Base-by-base conservation (phyloP, 768 basidiomycete species). In the Multifurca ochricompacta region DNA sequence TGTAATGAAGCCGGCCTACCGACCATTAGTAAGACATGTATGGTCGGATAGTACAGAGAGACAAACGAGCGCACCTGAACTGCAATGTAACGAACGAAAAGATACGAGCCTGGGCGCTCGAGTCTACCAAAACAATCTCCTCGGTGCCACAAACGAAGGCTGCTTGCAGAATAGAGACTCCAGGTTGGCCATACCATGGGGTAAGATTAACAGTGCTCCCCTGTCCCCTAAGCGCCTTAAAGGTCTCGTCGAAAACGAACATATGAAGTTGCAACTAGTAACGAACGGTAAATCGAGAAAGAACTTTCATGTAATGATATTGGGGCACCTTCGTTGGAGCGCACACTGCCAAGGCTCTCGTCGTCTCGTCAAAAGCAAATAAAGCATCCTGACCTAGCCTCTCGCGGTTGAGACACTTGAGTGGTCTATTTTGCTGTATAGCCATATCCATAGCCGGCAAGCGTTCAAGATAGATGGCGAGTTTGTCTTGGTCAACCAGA, bases 41-140 rank as follows among this genome's bases (percentile, higher is more conserved):
- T 27, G n/a, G 23, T 9, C 14, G 21, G 19, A 34, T 16, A 2
- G 21, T 23, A 8, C 6, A 19, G 28, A 13, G 28, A 3, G 10
- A 34, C 21, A 27, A 14, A 34, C n/a, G 8, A 14, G 56, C 69
- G 27, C 34, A 82, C 80, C 81, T 66, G 52, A 79, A 81, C 43
- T 79, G 76, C 51, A 76, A 71, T 0, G 78, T 77, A 2, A 77
- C 66, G 42, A 80, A 59, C 1, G 81, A 82, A 57, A 74, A 81
- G n/a, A 82, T 69, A 16, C 81, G 67, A 1, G 70, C 77, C 14
- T 70, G 70, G 0, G 67, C 66, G 3, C 53, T 58, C 0, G 70
- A 69, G 54, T 83, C 81, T 4, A 81, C 66, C 0, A 83, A 62
- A 0, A 78, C 59, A 3, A 83, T 44, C 51, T 83, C 82, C 56